A percentile compares a stretch with the other conserved stretches of the same genome.
Conservation (phyloP, 1,284 basidiomycete genomes). For the Salmacisia buchloeana region DNA sequence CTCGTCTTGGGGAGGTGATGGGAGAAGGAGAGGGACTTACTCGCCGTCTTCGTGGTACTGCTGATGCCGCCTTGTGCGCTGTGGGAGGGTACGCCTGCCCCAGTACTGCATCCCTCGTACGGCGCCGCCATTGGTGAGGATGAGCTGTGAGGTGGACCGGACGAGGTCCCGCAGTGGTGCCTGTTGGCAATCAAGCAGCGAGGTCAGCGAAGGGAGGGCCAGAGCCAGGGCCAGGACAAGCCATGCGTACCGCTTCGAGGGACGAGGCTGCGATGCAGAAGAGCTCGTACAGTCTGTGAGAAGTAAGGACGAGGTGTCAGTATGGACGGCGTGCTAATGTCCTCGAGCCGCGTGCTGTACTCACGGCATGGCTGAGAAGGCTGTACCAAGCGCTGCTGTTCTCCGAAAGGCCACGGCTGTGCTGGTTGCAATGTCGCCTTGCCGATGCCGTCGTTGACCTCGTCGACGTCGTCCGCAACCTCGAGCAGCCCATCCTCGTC, state of each 20-base stretch:
- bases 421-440: too few species aligned
- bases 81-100: slow-evolving; percentile 69
- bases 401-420: too few species aligned
- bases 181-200: too few species aligned
- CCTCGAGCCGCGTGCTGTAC: background rate
- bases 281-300: slow-evolving; percentile 46
- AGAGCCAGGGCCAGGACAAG: background rate
- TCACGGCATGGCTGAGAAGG: slow-evolving; percentile 25
- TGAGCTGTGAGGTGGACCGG: slow-evolving; percentile 64
- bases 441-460: too few species aligned
- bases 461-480: too few species aligned
- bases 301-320: background rate
- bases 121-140: slow-evolving; percentile 72
- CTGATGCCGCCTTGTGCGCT: slow-evolving; percentile 68
- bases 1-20: background rate
- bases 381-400: too few species aligned
- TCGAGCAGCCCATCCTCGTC: too few species aligned
- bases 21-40: slow-evolving; percentile 56
- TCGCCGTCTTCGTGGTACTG: slow-evolving; percentile 65
- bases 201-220: background rate
- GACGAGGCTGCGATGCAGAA: slow-evolving; percentile 46
- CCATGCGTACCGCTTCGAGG: slow-evolving; percentile 32
- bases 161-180: slow-evolving; percentile 71
- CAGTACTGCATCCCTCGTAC: slow-evolving; percentile 70
- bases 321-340: background rate